These are phyloP conservation scores for Geosmithia putterillii DNA, from an alignment of 2,329 filamentous ascomycete species.

Conservation along the genomic window DNA sequence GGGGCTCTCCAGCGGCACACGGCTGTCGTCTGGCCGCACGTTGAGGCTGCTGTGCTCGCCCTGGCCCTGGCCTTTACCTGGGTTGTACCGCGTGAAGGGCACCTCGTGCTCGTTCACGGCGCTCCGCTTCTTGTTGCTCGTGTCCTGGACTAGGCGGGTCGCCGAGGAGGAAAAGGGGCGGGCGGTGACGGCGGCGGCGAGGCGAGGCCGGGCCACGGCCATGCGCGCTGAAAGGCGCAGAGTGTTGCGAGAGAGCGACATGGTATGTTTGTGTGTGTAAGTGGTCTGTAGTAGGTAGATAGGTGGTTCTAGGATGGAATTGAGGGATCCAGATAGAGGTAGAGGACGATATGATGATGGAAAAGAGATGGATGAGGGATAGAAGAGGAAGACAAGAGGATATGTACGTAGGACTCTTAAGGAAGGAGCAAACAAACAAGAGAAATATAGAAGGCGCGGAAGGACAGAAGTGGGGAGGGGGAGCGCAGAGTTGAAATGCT, in stretches of 20 bases:
- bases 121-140: conserved; percentile 30
- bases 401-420: background rate
- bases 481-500: too few relatives aligned
- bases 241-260: conserved; percentile 21
- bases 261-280: conserved; percentile 12
- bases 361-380: too few relatives aligned
- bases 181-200: conserved; percentile 10
- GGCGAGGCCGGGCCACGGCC: conserved; percentile 11
- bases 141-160: conserved; percentile 19
- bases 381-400: background rate
- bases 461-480: conserved; percentile 2
- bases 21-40: conserved; percentile 28
- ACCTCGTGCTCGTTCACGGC: conserved; percentile 45
- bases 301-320: too few relatives aligned
- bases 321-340: conserved; percentile 2
- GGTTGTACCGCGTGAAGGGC: conserved; percentile 44
- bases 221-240: conserved; percentile 18
- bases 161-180: conserved; percentile 20
- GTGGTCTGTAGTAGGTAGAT: conserved; percentile 3
- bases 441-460: conserved; percentile 4
- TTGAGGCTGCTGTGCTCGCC: conserved; percentile 45
- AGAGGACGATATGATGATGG: background rate
- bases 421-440: too few relatives aligned
- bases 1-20: conserved; percentile 27
- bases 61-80: conserved; percentile 23